A percentile compares a stretch with the other conserved stretches of the same genome.
These are phyloP conservation scores for Punica granatum DNA, from an alignment of 345 rosid species.

Conservation along the genomic window DNA sequence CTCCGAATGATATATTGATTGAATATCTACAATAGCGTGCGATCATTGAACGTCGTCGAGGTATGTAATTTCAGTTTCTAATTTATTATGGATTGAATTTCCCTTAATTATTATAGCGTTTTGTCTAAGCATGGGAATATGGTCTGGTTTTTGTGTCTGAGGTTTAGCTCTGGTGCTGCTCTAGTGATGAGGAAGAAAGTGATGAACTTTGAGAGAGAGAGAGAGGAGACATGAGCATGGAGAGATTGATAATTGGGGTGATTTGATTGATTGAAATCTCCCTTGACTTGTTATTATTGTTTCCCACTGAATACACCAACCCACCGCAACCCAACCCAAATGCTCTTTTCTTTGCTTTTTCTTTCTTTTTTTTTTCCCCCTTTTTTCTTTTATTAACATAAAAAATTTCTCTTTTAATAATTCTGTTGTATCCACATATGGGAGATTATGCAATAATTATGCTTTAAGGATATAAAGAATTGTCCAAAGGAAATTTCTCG, in stretches of 20 bases:
- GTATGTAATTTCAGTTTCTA: no score
- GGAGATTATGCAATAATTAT: conserved; percentile 4
- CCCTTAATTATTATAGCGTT: no score
- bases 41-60: no score
- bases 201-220: neutral
- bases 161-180: neutral
- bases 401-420: neutral
- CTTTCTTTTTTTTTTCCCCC: neutral
- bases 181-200: neutral
- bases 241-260: conserved; percentile 4
- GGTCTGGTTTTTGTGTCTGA: no score
- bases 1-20: no score
- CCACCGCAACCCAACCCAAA: neutral
- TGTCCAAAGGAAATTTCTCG: neutral
- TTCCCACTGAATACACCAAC: conserved; percentile 2
- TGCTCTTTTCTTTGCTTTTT: neutral
- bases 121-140: no score
- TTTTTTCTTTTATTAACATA: neutral
- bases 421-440: neutral
- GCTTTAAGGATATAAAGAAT: neutral
- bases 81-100: no score
- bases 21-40: no score
- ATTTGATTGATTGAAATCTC: conserved; percentile 7
- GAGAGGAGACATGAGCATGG: conserved; percentile 11
- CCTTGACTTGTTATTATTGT: conserved; percentile 12